Evolutionary conservation across 139 green algal species (phyloP), one percentile per base, ranked within the genome.

Genomic region (Coelastrella sp.): DNA sequence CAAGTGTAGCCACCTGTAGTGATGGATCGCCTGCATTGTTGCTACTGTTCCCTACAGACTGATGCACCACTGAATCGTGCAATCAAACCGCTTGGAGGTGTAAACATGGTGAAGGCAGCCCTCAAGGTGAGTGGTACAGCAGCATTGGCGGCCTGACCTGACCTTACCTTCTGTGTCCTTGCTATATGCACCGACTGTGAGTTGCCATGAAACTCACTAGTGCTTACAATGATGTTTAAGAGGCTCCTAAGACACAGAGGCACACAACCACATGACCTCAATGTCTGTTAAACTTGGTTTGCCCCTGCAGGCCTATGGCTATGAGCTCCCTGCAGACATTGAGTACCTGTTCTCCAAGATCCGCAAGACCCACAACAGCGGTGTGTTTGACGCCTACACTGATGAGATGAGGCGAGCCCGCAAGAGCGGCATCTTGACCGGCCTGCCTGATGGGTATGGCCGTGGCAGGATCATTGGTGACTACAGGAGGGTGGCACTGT

Each of bases 381-480:
- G 90, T 76, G 91, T 96, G 75, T 96, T 96, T 87, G 89, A 95
- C 45, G 90, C 82, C 21, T 96, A 96, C 93, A 95, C 92, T 3
- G 53, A 85, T 2, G 93, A 96, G 84, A 96, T 96, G 93, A 86
- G 89, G 38, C 45, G 38, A 1, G 92, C 90, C 25, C 91, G 93
- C 72, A 92, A 92, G 87, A 87, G 67, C 40, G 89, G 91, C 88
- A 94, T 96, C 85, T 87, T 96, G 27, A 94, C 92, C 6, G 93
- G 93, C 60, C 89, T 96, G 78, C 93, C 93, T 30, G 93, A 96
- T 64, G 93, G 64, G 64, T 91, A 91, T 83, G 91, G 91, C 41
- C 91, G 92, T 57, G 91, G 93, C 30, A 91, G 93, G 79, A 95
- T 96, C 85, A 96, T 96, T 81, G 93, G 93, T 38, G 93, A 96